Evolutionary conservation across 2,329 filamentous ascomycete species (phyloP).

Genomic region (Monilinia aucupariae): DNA sequence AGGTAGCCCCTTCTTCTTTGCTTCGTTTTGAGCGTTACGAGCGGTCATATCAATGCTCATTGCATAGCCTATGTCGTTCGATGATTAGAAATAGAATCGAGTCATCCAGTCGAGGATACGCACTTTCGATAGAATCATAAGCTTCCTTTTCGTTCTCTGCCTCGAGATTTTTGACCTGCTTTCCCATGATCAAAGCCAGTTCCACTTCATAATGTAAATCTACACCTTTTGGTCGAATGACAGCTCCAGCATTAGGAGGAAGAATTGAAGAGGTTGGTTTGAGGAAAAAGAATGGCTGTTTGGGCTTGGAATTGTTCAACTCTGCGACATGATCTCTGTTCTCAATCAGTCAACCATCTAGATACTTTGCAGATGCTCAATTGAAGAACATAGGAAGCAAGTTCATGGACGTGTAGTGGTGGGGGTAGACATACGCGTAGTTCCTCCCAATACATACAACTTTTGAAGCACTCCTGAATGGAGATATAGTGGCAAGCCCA

Average conservation of each 20-base stretch:
- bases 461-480: slow-evolving; percentile 48
- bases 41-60: slow-evolving; percentile 96
- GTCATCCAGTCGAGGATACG: slow-evolving; percentile 25
- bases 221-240: slow-evolving; percentile 76
- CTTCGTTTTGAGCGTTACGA: slow-evolving; percentile 90
- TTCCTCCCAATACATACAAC: slow-evolving; percentile 87
- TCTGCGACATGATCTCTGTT: slow-evolving; percentile 85
- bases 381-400: slow-evolving; percentile 10
- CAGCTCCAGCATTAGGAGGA: slow-evolving; percentile 68
- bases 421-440: slow-evolving; percentile 68
- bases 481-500: slow-evolving; percentile 37
- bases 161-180: slow-evolving; percentile 68
- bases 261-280: slow-evolving; percentile 88
- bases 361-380: not conserved
- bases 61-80: slow-evolving; percentile 60
- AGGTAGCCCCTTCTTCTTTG: slow-evolving; percentile 92
- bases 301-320: slow-evolving; percentile 78
- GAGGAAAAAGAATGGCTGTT: slow-evolving; percentile 98
- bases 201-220: slow-evolving; percentile 94
- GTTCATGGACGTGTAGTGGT: not conserved
- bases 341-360: not conserved
- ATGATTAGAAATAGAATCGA: slow-evolving; percentile 6
- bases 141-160: slow-evolving; percentile 70
- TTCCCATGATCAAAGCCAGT: slow-evolving; percentile 83
- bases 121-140: slow-evolving; percentile 75